Percentiles rank a stretch among this genome's conserved stretches.
phyloP scores from a whole-genome alignment of 1,284 basidiomycete genomes.

The Fomitiporia mediterranea region DNA sequence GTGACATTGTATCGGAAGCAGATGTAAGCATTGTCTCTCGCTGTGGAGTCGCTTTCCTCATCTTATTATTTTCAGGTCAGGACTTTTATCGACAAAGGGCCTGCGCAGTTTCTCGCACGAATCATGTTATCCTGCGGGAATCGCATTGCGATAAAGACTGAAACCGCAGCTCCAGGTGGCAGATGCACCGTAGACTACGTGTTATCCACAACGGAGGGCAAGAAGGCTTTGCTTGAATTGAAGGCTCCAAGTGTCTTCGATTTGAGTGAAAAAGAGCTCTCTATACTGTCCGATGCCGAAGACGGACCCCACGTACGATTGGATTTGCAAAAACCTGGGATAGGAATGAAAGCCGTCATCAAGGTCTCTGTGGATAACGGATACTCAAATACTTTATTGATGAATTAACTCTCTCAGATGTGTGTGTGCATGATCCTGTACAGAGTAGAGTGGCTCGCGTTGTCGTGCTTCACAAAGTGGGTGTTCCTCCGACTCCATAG shows the following conservation, averaged over 20 bases:
- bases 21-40: not conserved
- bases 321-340: not conserved
- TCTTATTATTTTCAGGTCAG: not conserved
- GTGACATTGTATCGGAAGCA: not conserved
- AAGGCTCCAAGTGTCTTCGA: not conserved
- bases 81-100: not conserved
- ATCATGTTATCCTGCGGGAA: not conserved
- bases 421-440: not conserved
- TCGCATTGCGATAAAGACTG: too few species aligned
- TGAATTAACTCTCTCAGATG: not conserved
- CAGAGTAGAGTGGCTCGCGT: not conserved
- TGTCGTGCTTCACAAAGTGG: not conserved
- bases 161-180: not conserved
- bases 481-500: not conserved
- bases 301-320: not conserved
- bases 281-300: too few species aligned
- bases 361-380: not conserved
- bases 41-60: not conserved
- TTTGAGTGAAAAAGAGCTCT: not conserved
- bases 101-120: not conserved
- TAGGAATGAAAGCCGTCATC: not conserved
- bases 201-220: not conserved
- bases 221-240: not conserved
- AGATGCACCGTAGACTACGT: not conserved
- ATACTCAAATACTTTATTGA: not conserved